These are phyloP conservation scores for Cadophora gregata DNA, from an alignment of 2,329 filamentous ascomycete species.

Conservation along the genomic window DNA sequence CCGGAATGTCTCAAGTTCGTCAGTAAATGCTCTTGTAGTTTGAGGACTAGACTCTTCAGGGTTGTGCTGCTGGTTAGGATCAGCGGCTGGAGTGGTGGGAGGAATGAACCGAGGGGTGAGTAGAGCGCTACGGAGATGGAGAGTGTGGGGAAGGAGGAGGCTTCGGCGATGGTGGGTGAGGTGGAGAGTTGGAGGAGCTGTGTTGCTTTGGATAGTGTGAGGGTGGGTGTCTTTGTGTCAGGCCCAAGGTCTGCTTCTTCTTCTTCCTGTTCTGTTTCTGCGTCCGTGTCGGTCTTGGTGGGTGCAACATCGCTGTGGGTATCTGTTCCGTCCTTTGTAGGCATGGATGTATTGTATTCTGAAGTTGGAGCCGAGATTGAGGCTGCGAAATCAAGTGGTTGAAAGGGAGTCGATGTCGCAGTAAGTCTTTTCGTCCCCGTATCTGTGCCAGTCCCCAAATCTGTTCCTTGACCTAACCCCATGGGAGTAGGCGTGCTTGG, in stretches of 20 bases:
- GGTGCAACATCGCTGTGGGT: no score
- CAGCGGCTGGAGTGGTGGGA: not conserved
- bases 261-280: not conserved
- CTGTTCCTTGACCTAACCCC: not conserved
- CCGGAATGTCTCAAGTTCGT: not conserved
- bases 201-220: not conserved
- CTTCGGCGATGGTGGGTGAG: not conserved
- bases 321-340: no score
- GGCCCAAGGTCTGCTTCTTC: not conserved
- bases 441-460: not conserved
- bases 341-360: not conserved
- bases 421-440: not conserved
- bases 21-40: not conserved
- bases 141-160: not conserved
- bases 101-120: not conserved
- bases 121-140: not conserved
- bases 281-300: not conserved
- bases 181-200: not conserved
- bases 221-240: not conserved
- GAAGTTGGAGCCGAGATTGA: not conserved
- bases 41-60: not conserved
- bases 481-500: not conserved
- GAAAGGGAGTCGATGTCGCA: not conserved
- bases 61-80: not conserved
- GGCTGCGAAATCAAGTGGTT: not conserved